Evolutionary conservation across 2,329 filamentous ascomycete genomes (phyloP).

Genomic region (Xylaria arbuscula): DNA sequence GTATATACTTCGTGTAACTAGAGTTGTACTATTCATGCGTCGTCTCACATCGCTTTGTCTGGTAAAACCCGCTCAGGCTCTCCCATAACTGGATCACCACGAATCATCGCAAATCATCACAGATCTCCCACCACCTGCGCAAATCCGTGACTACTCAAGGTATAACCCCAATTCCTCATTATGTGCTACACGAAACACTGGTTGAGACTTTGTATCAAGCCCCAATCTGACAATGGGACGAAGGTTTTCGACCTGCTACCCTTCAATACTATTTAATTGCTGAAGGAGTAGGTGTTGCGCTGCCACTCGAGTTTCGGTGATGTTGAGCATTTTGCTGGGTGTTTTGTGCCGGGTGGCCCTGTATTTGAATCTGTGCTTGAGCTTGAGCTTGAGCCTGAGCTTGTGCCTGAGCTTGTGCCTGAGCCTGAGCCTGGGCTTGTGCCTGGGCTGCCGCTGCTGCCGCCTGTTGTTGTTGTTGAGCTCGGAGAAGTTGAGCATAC

Average conservation of each 20-base stretch:
- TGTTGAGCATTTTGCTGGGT: slow-evolving; percentile 48
- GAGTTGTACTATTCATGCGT: slow-evolving; percentile 31
- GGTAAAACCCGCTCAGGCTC: slow-evolving; percentile 1
- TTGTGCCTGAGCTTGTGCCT: slow-evolving; percentile 38
- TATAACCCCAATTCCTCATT: slow-evolving; percentile 16
- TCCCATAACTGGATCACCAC: slow-evolving; percentile 1
- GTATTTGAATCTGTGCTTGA: slow-evolving; percentile 43
- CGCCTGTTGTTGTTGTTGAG: slow-evolving; percentile 65
- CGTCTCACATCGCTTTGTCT: slow-evolving; percentile 23
- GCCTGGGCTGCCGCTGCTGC: slow-evolving; percentile 47
- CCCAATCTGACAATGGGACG: not conserved
- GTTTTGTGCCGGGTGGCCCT: slow-evolving; percentile 40
- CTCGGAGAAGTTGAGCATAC: slow-evolving; percentile 68
- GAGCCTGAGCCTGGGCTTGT: slow-evolving; percentile 37
- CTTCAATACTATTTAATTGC: slow-evolving; percentile 39
- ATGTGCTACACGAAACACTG: slow-evolving; percentile 23
- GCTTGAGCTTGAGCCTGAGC: slow-evolving; percentile 42
- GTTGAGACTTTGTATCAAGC: slow-evolving; percentile 8
- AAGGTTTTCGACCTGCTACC: not conserved
- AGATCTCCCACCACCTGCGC: slow-evolving; percentile 1
- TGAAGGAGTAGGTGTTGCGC: slow-evolving; percentile 47
- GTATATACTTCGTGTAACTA: slow-evolving; percentile 15
- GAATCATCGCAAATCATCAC: slow-evolving; percentile 15
- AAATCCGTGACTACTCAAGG: slow-evolving; percentile 17
- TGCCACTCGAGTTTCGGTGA: slow-evolving; percentile 48